Evolutionary conservation across 2,329 filamentous ascomycete genomes (phyloP).

Genomic region (Akanthomyces dipterigenus): DNA sequence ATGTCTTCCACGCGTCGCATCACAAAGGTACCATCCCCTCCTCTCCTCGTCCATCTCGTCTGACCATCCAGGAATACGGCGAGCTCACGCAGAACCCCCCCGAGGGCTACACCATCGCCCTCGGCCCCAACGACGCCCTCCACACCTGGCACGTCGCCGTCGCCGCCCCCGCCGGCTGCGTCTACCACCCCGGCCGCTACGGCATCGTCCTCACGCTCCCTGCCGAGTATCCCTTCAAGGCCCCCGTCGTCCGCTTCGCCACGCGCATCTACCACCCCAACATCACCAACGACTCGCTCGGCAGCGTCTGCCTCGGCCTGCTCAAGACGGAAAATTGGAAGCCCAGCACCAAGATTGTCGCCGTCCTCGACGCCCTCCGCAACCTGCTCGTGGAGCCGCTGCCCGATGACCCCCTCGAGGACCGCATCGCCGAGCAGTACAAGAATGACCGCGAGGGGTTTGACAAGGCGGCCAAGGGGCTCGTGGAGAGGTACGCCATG

Average conservation of each 20-base stretch:
- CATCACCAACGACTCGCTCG: conserved; percentile 78
- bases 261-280: conserved; percentile 97
- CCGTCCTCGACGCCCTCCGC: conserved; percentile 71
- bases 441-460: conserved; percentile 61
- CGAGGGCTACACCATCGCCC: conserved; percentile 38
- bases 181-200: conserved; percentile 64
- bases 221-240: conserved; percentile 82
- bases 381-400: conserved; percentile 73
- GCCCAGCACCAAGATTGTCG: conserved; percentile 68
- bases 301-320: conserved; percentile 78
- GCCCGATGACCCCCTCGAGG: conserved; percentile 84
- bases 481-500: conserved; percentile 66
- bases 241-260: conserved; percentile 69
- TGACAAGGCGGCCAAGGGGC: conserved; percentile 67
- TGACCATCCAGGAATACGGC: conserved; percentile 40
- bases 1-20: conserved; percentile 39
- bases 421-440: conserved; percentile 79
- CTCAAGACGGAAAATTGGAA: conserved; percentile 89
- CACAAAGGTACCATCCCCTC: conserved; percentile 30
- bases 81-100: conserved; percentile 44
- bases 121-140: conserved; percentile 41
- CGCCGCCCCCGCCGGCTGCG: conserved; percentile 35
- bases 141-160: conserved; percentile 47
- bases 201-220: conserved; percentile 67
- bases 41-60: background rate